phyloP scores from a whole-genome alignment of 1,284 basidiomycete species.

The Trichosporon sp. region DNA sequence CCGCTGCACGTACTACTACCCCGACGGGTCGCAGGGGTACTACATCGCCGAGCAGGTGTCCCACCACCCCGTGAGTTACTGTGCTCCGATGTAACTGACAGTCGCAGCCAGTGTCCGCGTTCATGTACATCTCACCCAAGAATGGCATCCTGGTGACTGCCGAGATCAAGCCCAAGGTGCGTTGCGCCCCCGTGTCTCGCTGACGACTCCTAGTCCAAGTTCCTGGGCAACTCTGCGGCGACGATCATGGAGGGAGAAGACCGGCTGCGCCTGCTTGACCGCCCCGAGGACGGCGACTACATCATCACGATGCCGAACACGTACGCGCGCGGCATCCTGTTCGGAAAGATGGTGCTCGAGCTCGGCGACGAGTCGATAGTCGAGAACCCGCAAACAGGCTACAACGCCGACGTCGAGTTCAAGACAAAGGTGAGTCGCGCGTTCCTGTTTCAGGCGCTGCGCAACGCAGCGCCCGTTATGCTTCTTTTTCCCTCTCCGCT shows the following conservation, averaged over 20 bases:
- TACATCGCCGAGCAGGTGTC: slow-evolving; percentile 92
- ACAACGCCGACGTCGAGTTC: slow-evolving; percentile 86
- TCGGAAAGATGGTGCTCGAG: slow-evolving; percentile 97
- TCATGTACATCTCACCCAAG: slow-evolving; percentile 92
- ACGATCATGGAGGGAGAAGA: slow-evolving; percentile 97
- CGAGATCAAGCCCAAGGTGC: slow-evolving; percentile 80
- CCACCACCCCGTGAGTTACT: slow-evolving; percentile 45
- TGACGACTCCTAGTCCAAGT: slow-evolving; percentile 59
- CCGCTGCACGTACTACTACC: slow-evolving; percentile 90
- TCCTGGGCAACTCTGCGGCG: slow-evolving; percentile 92
- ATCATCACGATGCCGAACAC: slow-evolving; percentile 79
- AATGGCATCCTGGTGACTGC: slow-evolving; percentile 77
- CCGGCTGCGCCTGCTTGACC: slow-evolving; percentile 71
- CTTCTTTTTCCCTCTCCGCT: not conserved
- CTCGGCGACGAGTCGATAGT: slow-evolving; percentile 87
- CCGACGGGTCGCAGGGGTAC: slow-evolving; percentile 84
- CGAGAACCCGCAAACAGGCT: slow-evolving; percentile 69
- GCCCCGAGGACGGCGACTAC: slow-evolving; percentile 71
- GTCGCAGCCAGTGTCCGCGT: slow-evolving; percentile 80
- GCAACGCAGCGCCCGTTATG: not conserved
- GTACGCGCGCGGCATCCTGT: slow-evolving; percentile 92
- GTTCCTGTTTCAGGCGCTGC: not conserved
- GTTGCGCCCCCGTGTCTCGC: not conserved
- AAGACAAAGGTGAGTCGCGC: slow-evolving; percentile 71
- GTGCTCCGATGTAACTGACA: not conserved